These are phyloP conservation scores for Priceomyces fermenticarens DNA, from an alignment of 805 yeast genomes.

Conservation along the genomic window DNA sequence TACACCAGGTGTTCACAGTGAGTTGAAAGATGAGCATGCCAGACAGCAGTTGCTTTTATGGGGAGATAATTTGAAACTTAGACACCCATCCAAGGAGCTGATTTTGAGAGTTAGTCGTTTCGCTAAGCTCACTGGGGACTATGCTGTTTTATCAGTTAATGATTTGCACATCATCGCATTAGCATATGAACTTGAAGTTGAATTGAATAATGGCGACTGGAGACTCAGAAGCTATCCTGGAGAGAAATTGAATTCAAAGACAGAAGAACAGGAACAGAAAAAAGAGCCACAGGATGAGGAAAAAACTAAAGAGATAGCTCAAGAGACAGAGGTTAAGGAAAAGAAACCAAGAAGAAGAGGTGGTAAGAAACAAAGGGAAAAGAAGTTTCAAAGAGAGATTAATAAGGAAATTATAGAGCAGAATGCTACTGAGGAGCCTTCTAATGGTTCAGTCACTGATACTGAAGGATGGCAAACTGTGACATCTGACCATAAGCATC, in stretches of 20 bases:
- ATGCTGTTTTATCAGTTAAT: conserved; percentile 77
- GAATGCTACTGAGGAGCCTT: background rate
- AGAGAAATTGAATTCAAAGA: conserved; percentile 37
- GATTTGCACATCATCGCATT: conserved; percentile 92
- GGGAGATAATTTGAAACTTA: conserved; percentile 65
- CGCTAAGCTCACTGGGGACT: conserved; percentile 90
- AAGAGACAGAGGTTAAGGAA: conserved; percentile 8
- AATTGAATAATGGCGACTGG: conserved; percentile 65
- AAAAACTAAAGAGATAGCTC: conserved; percentile 15
- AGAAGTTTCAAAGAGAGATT: conserved; percentile 23
- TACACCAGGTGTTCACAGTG: conserved; percentile 87
- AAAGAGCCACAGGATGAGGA: conserved; percentile 15
- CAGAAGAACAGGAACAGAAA: conserved; percentile 8
- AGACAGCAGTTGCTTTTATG: conserved; percentile 76
- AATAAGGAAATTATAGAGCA: background rate
- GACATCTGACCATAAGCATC: background rate
- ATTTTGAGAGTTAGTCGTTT: conserved; percentile 69
- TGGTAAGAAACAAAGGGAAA: conserved; percentile 62
- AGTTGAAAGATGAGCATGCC: conserved; percentile 82
- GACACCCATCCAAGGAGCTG: conserved; percentile 72
- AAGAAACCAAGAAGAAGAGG: conserved; percentile 52
- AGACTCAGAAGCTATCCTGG: conserved; percentile 75
- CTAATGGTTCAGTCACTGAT: background rate
- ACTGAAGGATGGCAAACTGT: background rate
- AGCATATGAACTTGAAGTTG: conserved; percentile 81